These are phyloP conservation scores for Acanthamoeba sp. DNA, from an alignment of 208 protist species.

Conservation along the genomic window DNA sequence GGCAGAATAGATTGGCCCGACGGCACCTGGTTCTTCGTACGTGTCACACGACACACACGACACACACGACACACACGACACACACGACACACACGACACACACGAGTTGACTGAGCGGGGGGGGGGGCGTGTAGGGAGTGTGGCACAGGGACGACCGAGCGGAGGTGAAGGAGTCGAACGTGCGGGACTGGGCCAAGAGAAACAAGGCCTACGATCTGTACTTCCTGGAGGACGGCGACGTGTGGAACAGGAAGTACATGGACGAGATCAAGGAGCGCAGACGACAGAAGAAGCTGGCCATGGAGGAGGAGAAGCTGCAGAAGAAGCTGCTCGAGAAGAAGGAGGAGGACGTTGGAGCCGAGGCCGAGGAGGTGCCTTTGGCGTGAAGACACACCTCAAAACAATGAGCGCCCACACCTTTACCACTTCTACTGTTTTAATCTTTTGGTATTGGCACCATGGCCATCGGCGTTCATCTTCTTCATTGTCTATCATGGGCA, in stretches of 20 bases:
- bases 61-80: no score
- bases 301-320: not conserved
- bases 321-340: not conserved
- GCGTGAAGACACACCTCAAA: no score
- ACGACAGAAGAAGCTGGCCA: not conserved
- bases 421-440: no score
- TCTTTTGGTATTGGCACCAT: no score
- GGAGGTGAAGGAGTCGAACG: not conserved
- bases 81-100: no score
- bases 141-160: not conserved
- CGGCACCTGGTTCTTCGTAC: constrained; percentile 25
- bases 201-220: not conserved
- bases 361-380: no score
- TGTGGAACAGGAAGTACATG: constrained; percentile 9
- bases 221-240: constrained; percentile 14
- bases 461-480: no score
- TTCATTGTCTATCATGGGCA: no score
- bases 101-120: not conserved
- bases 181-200: not conserved
- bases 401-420: no score
- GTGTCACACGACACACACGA: not conserved
- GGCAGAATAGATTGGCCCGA: constrained; percentile 33
- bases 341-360: not conserved
- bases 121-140: not conserved
- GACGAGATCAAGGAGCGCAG: constrained; percentile 1